Evolutionary conservation across 108 stramenopile species (phyloP).

Genomic region (Fragilariopsis cylindrus): DNA sequence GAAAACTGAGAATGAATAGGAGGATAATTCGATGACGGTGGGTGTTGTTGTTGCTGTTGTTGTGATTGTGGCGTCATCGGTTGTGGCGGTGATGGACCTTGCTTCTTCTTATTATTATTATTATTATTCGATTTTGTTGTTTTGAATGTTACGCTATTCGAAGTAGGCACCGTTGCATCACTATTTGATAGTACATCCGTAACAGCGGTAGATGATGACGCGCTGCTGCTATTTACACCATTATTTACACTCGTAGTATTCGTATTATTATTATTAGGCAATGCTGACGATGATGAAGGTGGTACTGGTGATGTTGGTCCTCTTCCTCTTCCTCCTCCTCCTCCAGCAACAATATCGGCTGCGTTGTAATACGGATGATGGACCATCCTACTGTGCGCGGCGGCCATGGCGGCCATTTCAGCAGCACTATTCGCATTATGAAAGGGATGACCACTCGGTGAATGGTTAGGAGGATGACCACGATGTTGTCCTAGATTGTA

Average conservation of each 20-base stretch:
- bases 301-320: no score
- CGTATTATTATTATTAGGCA: no score
- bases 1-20: background rate
- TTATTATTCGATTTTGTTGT: background rate
- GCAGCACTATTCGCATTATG: no score
- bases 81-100: background rate
- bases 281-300: no score
- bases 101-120: background rate
- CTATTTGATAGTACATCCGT: background rate
- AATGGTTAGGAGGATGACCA: no score
- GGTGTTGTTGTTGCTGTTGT: background rate
- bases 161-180: background rate
- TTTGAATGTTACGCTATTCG: background rate
- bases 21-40: background rate
- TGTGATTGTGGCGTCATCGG: background rate
- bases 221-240: no score
- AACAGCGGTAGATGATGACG: background rate
- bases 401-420: background rate
- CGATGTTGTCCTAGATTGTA: no score
- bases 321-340: no score
- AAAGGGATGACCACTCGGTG: no score
- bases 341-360: background rate
- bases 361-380: conserved; percentile 1
- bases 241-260: no score
- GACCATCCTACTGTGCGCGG: conserved; percentile 9